Evolutionary conservation across 495 filamentous ascomycete genomes (phyloP).

Genomic region (Beverwykella pulmonaria): DNA sequence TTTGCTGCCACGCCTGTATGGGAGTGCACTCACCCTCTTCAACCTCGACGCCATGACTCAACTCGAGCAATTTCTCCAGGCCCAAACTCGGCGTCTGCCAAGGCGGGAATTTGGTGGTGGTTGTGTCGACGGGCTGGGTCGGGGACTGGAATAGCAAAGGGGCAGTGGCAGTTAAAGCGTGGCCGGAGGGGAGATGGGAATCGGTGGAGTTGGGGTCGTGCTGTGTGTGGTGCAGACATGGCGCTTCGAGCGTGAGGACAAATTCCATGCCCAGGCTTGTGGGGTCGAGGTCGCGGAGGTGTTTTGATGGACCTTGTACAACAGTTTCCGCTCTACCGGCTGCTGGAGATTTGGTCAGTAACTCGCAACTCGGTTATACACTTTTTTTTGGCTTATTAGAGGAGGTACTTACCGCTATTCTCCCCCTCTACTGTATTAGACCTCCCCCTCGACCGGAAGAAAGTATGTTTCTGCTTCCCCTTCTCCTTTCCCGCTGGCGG

Average conservation of each 20-base stretch:
- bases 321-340: background rate
- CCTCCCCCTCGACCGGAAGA: slow-evolving; percentile 14
- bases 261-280: slow-evolving; percentile 34
- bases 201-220: slow-evolving; percentile 8
- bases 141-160: slow-evolving; percentile 33
- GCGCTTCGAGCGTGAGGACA: slow-evolving; percentile 36
- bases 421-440: slow-evolving; percentile 8
- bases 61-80: slow-evolving; percentile 40
- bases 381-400: background rate
- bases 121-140: slow-evolving; percentile 15
- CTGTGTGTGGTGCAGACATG: slow-evolving; percentile 35
- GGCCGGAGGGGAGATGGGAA: slow-evolving; percentile 17
- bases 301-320: background rate
- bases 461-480: slow-evolving; percentile 2
- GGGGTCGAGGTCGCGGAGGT: slow-evolving; percentile 23
- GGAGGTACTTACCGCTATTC: background rate
- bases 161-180: slow-evolving; percentile 29
- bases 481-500: background rate
- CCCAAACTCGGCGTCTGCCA: slow-evolving; percentile 29
- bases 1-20: slow-evolving; percentile 46
- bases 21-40: slow-evolving; percentile 44
- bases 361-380: background rate
- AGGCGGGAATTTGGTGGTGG: background rate
- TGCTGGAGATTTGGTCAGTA: background rate
- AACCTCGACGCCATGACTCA: slow-evolving; percentile 42